These are phyloP conservation scores for Toxicodendron radicans DNA, from an alignment of 345 rosid species.

Conservation along the genomic window DNA sequence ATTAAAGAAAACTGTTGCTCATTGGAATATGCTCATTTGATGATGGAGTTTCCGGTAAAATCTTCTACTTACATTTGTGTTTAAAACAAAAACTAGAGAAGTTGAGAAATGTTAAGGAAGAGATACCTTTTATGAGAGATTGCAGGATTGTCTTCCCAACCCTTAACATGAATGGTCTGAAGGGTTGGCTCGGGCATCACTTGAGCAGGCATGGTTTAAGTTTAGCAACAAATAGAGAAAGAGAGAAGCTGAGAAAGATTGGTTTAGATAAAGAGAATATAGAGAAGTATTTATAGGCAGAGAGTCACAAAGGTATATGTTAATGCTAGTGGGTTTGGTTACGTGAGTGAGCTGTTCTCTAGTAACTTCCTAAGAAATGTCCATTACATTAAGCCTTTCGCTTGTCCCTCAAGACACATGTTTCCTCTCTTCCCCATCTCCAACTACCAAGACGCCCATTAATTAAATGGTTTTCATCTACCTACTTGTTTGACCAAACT, in stretches of 20 bases:
- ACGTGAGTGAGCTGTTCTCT: conserved; percentile 14
- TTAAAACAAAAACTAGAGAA: no score
- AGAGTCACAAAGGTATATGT: neutral
- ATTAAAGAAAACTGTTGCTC: no score
- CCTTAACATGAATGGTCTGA: conserved; percentile 43
- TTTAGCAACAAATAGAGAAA: neutral
- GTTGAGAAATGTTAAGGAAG: neutral
- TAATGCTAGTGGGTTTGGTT: neutral
- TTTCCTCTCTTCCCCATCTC: neutral
- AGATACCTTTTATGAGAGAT: conserved; percentile 51
- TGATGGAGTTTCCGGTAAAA: neutral
- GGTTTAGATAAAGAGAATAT: neutral
- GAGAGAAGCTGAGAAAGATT: conserved; percentile 4
- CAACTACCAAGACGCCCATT: neutral
- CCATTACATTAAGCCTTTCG: neutral
- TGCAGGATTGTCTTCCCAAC: conserved; percentile 39
- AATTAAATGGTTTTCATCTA: neutral
- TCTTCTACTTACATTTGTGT: no score
- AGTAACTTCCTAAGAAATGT: conserved; percentile 12
- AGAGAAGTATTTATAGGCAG: conserved; percentile 5
- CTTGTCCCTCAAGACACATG: conserved; percentile 4
- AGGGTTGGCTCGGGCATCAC: conserved; percentile 49
- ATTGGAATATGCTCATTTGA: neutral
- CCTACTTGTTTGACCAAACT: conserved; percentile 14
- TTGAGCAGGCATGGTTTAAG: conserved; percentile 48